Evolutionary conservation across 805 yeast species (phyloP).

Genomic region (Dipodascopsis uninucleata): DNA sequence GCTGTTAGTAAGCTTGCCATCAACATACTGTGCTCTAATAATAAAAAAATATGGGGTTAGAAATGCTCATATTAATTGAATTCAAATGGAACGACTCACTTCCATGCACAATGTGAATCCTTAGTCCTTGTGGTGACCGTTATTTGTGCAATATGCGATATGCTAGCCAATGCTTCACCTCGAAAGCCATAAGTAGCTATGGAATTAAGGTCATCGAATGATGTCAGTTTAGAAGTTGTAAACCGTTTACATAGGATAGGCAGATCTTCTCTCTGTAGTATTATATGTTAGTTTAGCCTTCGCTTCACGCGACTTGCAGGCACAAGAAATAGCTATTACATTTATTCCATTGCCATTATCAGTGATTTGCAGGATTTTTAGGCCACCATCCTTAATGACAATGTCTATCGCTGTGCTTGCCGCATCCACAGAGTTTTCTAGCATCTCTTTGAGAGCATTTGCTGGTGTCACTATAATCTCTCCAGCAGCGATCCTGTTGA

Average conservation of each 20-base stretch:
- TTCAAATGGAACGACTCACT: constrained; percentile 30
- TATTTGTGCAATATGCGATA: constrained; percentile 82
- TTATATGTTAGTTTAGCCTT: background rate
- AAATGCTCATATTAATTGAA: background rate
- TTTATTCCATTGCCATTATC: constrained; percentile 86
- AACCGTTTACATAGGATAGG: constrained; percentile 82
- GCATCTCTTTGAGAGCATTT: constrained; percentile 86
- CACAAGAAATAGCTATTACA: constrained; percentile 12
- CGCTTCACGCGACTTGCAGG: background rate
- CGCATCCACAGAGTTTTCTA: constrained; percentile 93
- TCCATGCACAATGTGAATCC: constrained; percentile 65
- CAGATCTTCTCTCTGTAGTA: constrained; percentile 54
- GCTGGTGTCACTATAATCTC: constrained; percentile 92
- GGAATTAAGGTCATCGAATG: constrained; percentile 68
- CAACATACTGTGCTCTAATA: constrained; percentile 50
- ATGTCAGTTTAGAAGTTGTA: constrained; percentile 78
- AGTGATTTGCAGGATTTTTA: constrained; percentile 76
- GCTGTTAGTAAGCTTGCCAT: constrained; percentile 58
- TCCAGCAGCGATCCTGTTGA: constrained; percentile 94
- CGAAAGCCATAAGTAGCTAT: constrained; percentile 88
- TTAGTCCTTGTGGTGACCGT: constrained; percentile 71
- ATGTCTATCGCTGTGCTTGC: constrained; percentile 69
- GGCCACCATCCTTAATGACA: constrained; percentile 85
- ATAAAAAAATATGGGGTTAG: background rate
- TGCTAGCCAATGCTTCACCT: constrained; percentile 94